Conservation (phyloP, 108 stramenopile genomes). For the Discostella pseudostelligera region DNA sequence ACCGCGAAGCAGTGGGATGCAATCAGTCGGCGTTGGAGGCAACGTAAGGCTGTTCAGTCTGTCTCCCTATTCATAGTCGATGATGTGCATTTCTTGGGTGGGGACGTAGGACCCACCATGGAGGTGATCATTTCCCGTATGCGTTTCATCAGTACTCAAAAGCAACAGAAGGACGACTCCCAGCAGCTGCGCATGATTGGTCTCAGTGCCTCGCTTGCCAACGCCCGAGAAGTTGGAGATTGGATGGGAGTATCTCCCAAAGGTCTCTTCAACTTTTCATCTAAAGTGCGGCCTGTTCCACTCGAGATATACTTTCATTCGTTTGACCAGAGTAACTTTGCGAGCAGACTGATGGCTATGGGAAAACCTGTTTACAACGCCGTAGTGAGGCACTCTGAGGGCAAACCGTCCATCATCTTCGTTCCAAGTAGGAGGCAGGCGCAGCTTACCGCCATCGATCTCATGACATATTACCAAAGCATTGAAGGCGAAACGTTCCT, state of each 20-base stretch:
- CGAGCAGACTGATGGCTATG: constrained; percentile 93
- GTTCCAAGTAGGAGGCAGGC: constrained; percentile 96
- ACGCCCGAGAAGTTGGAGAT: constrained; percentile 96
- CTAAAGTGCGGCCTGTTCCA: constrained; percentile 90
- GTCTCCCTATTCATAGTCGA: constrained; percentile 93
- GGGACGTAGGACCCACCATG: constrained; percentile 84
- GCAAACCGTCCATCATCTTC: constrained; percentile 84
- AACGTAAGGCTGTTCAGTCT: constrained; percentile 90
- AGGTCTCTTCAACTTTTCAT: constrained; percentile 93
- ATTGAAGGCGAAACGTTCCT: constrained; percentile 58
- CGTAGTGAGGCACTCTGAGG: constrained; percentile 69
- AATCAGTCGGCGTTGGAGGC: constrained; percentile 92
- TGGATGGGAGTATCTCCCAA: constrained; percentile 94
- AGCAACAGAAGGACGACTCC: constrained; percentile 47
- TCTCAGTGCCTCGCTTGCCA: constrained; percentile 91
- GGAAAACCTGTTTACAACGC: constrained; percentile 94
- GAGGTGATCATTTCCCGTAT: constrained; percentile 97
- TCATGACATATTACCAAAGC: constrained; percentile 90
- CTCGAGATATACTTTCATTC: constrained; percentile 93
- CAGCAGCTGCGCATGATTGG: constrained; percentile 86
- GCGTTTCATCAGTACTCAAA: constrained; percentile 88
- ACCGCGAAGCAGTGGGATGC: constrained; percentile 92
- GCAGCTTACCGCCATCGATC: constrained; percentile 96
- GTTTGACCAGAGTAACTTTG: constrained; percentile 92
- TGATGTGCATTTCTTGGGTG: constrained; percentile 96